Evolutionary conservation across 2,329 filamentous ascomycete species (phyloP).

Genomic region (Neopestalotiopsis clavispora): DNA sequence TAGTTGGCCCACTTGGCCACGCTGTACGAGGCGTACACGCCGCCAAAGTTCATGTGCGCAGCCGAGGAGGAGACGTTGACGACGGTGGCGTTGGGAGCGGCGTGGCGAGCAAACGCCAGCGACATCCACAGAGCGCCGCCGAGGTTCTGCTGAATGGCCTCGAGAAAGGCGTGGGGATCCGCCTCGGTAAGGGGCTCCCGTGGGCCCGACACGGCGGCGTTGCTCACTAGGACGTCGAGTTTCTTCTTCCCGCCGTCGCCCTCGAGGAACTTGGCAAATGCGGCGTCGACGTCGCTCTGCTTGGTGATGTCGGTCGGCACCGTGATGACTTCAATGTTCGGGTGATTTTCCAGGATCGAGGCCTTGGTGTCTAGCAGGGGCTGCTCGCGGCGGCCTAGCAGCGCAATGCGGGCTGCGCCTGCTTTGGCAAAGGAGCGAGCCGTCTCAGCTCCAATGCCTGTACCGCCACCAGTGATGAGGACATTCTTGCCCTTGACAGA

Average conservation of each 20-base stretch:
- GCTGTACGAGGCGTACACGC: slow-evolving; percentile 40
- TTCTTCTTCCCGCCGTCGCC: slow-evolving; percentile 26
- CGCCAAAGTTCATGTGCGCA: slow-evolving; percentile 37
- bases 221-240: slow-evolving; percentile 46
- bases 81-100: slow-evolving; percentile 34
- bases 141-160: slow-evolving; percentile 39
- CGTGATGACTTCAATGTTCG: slow-evolving; percentile 37
- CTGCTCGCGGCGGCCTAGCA: slow-evolving; percentile 45
- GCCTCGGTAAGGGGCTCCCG: slow-evolving; percentile 31
- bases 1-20: slow-evolving; percentile 46
- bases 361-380: slow-evolving; percentile 42
- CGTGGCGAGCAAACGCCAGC: slow-evolving; percentile 39
- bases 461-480: slow-evolving; percentile 48
- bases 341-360: slow-evolving; percentile 38
- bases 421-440: slow-evolving; percentile 47
- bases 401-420: slow-evolving; percentile 46
- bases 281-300: slow-evolving; percentile 34
- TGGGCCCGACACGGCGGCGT: slow-evolving; percentile 38
- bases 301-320: slow-evolving; percentile 38
- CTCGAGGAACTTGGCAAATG: slow-evolving; percentile 34
- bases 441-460: slow-evolving; percentile 49
- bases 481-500: slow-evolving; percentile 44
- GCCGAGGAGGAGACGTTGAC: slow-evolving; percentile 41
- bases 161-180: slow-evolving; percentile 38
- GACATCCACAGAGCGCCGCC: slow-evolving; percentile 37